These are phyloP conservation scores for Saxophila tyrrhenica DNA, from an alignment of 495 filamentous ascomycete species.

Conservation along the genomic window DNA sequence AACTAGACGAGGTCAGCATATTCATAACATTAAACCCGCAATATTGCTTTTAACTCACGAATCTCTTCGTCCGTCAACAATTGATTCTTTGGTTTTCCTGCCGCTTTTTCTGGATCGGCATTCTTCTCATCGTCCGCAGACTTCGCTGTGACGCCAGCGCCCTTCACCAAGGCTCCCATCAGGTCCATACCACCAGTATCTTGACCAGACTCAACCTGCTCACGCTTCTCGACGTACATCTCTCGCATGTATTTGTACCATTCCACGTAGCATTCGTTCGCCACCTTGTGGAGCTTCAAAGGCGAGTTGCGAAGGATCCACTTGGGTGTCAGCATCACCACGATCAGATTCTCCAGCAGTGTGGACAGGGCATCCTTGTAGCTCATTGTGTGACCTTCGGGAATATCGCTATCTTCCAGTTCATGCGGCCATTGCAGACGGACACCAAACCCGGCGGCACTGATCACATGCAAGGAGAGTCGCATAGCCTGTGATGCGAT, in stretches of 20 bases:
- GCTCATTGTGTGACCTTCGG: conserved; percentile 46
- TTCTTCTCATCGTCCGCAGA: conserved; percentile 2
- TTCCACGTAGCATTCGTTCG: conserved; percentile 43
- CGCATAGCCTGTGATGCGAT: conserved; percentile 50
- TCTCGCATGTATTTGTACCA: conserved; percentile 56
- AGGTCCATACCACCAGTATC: conserved; percentile 48
- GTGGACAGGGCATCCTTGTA: conserved; percentile 44
- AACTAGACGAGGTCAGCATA: too few species aligned
- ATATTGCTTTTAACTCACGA: too few species aligned
- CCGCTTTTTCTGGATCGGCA: conserved; percentile 15
- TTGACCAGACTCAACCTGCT: conserved; percentile 37
- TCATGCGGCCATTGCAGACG: conserved; percentile 22
- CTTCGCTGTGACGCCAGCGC: conserved; percentile 24
- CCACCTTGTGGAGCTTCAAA: conserved; percentile 34
- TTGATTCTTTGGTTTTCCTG: conserved; percentile 18
- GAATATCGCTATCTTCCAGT: conserved; percentile 13
- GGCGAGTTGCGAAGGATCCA: conserved; percentile 40
- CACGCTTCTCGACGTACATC: conserved; percentile 41
- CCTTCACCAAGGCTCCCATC: conserved; percentile 40
- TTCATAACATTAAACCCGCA: too few species aligned
- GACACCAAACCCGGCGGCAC: conserved; percentile 52
- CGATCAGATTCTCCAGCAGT: conserved; percentile 43
- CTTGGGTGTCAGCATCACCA: conserved; percentile 40
- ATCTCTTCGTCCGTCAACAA: conserved; percentile 47
- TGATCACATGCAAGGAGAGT: conserved; percentile 55